Evolutionary conservation across 768 basidiomycete genomes (phyloP).

Genomic region (Crassisporium funariophilum): DNA sequence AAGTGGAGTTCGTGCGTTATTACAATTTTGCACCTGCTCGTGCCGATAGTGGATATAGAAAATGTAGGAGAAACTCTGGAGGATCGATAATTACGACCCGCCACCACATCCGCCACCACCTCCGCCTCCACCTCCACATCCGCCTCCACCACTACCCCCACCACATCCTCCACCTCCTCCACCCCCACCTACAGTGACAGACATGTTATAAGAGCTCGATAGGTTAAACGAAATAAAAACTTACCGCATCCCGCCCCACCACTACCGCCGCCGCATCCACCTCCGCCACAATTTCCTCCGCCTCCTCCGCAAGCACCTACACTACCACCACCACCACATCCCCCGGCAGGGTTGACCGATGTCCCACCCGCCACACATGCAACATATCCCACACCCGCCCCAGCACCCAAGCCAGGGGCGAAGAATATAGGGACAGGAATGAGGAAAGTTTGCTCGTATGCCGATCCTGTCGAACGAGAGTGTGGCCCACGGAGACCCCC

Average conservation of each 20-base stretch:
- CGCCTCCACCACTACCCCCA: slow-evolving; percentile 13
- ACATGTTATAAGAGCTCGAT: background rate
- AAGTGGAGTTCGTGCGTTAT: no score
- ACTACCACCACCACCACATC: background rate
- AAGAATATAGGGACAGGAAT: slow-evolving; percentile 40
- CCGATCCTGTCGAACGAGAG: no score
- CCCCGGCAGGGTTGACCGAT: slow-evolving; percentile 10
- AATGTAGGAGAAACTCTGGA: no score
- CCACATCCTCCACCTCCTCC: slow-evolving; percentile 14
- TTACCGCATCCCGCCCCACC: slow-evolving; percentile 1
- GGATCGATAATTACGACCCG: no score
- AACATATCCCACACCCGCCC: slow-evolving; percentile 7
- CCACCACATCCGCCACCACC: slow-evolving; percentile 14
- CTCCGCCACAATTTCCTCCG: slow-evolving; percentile 7
- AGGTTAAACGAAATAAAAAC: background rate
- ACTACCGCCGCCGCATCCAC: slow-evolving; percentile 11
- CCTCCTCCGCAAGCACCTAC: no score
- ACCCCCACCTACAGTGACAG: slow-evolving; percentile 10
- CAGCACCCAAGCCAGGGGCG: no score
- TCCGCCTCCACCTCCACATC: slow-evolving; percentile 11
- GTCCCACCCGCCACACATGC: slow-evolving; percentile 19
- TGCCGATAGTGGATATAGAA: no score
- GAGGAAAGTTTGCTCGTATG: slow-evolving; percentile 36
- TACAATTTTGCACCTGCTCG: no score
- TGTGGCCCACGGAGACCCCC: background rate